Evolutionary conservation across 192 early-diverging fungal genomes (phyloP).

Genomic region (Umbelopsis ramanniana): DNA sequence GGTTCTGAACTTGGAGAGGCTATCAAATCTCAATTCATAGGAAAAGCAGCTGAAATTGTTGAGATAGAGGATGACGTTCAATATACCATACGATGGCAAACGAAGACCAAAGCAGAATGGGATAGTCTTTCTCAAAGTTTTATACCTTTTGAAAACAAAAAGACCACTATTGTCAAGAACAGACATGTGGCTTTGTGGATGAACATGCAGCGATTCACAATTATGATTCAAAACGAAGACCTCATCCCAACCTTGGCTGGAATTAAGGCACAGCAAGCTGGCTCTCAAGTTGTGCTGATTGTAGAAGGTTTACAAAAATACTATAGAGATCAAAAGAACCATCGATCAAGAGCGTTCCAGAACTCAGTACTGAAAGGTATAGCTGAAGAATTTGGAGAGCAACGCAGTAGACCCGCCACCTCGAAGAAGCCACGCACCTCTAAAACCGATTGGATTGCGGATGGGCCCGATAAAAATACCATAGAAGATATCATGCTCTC

Average conservation of each 20-base stretch:
- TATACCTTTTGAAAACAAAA: conserved; percentile 12
- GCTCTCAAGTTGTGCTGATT: conserved; percentile 43
- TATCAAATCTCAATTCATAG: conserved; percentile 21
- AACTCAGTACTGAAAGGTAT: conserved; percentile 25
- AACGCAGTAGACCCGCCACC: background rate
- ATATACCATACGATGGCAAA: conserved; percentile 47
- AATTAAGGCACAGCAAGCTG: conserved; percentile 19
- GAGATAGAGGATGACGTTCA: background rate
- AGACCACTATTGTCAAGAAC: conserved; percentile 33
- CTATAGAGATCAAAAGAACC: conserved; percentile 31
- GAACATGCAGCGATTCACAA: conserved; percentile 27
- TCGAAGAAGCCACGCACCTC: background rate
- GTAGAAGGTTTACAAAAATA: conserved; percentile 44
- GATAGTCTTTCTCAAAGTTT: conserved; percentile 36
- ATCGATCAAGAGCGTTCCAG: conserved; percentile 27
- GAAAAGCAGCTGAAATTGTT: background rate
- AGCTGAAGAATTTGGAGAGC: background rate
- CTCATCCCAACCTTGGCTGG: conserved; percentile 28
- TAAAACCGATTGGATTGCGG: background rate
- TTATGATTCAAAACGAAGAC: conserved; percentile 10
- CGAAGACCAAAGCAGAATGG: conserved; percentile 30
- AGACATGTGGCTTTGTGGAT: conserved; percentile 32
- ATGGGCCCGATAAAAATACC: background rate
- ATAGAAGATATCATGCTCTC: conserved; percentile 8
- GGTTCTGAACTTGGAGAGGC: conserved; percentile 33